These are phyloP conservation scores for Actinidia arguta DNA, from an alignment of 179 eudicot genomes.

Conservation along the genomic window DNA sequence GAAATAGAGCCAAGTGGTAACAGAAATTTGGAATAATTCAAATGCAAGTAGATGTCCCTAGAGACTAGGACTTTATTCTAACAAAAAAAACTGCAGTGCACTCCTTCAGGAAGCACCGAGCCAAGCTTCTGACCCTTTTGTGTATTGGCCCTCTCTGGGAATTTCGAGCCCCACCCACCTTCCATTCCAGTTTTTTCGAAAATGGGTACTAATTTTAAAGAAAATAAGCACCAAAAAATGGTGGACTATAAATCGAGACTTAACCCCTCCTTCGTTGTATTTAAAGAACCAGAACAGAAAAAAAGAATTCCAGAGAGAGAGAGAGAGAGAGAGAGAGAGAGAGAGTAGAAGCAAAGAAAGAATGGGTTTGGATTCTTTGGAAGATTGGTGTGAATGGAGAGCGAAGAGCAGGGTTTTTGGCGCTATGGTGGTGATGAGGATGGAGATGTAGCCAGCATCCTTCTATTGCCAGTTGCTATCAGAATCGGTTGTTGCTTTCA, in stretches of 20 bases:
- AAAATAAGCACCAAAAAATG: conserved; percentile 15
- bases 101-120: conserved; percentile 40
- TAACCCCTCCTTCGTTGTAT: too few species aligned
- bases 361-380: neutral
- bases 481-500: neutral
- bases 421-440: neutral
- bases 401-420: neutral
- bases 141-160: conserved; percentile 36
- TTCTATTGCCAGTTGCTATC: neutral
- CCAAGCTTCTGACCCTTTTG: conserved; percentile 39
- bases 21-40: too few species aligned
- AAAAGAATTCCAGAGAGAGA: neutral
- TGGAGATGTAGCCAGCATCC: neutral
- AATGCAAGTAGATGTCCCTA: too few species aligned
- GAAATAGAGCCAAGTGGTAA: too few species aligned
- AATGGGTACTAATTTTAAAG: conserved; percentile 30
- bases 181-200: conserved; percentile 49
- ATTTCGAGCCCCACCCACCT: conserved; percentile 63
- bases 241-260: neutral
- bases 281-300: too few species aligned
- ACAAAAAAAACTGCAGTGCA: too few species aligned
- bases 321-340: conserved; percentile 1
- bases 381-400: neutral
- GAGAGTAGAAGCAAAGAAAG: neutral
- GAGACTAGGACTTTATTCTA: too few species aligned